Evolutionary conservation across 768 basidiomycete genomes (phyloP).

Genomic region (Candolleomyces efflorescens): DNA sequence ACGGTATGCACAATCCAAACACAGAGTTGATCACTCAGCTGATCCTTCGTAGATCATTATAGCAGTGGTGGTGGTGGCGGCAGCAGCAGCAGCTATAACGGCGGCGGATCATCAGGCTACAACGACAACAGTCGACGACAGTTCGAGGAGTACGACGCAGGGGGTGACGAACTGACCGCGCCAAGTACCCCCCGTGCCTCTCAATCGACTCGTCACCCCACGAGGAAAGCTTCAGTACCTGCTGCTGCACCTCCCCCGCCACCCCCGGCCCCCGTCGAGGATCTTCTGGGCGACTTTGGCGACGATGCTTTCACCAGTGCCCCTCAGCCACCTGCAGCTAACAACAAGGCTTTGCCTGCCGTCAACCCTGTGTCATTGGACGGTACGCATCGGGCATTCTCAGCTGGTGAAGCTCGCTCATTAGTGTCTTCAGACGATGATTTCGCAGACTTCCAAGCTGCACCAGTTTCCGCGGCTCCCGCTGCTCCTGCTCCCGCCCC

Average conservation of each 20-base stretch:
- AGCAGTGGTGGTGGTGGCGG: constrained; percentile 25
- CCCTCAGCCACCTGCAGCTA: constrained; percentile 22
- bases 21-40: background rate
- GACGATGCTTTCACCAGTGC: constrained; percentile 48
- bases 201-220: constrained; percentile 19
- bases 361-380: constrained; percentile 37
- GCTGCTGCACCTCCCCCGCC: constrained; percentile 32
- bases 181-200: constrained; percentile 31
- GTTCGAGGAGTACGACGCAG: constrained; percentile 96
- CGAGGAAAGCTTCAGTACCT: constrained; percentile 34
- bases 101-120: constrained; percentile 30
- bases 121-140: constrained; percentile 54
- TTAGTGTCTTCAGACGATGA: constrained; percentile 59
- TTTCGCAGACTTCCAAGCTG: constrained; percentile 82
- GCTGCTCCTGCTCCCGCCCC: constrained; percentile 33
- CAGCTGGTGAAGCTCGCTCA: background rate
- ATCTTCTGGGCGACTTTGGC: constrained; percentile 79
- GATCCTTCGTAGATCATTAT: constrained; percentile 17
- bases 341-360: constrained; percentile 54
- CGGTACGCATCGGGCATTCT: constrained; percentile 26
- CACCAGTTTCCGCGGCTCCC: constrained; percentile 38
- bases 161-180: constrained; percentile 69
- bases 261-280: constrained; percentile 47
- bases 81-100: constrained; percentile 25
- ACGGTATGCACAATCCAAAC: background rate